These are phyloP conservation scores for Cercospora zeae-maydis DNA, from an alignment of 2,329 filamentous ascomycete genomes.

Conservation along the genomic window DNA sequence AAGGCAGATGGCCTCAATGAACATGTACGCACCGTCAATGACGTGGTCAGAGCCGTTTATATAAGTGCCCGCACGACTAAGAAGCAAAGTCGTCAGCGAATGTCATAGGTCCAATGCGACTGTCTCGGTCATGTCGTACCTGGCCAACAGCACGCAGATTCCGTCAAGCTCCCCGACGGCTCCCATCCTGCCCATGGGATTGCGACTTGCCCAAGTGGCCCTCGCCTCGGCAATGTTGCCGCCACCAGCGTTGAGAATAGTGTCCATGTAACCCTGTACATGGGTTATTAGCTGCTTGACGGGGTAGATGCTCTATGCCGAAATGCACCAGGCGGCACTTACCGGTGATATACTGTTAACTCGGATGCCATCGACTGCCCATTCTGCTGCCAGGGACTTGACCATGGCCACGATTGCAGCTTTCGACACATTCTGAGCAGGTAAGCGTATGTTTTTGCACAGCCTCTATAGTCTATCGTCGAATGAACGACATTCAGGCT, in stretches of 20 bases:
- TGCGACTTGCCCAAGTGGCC: conserved; percentile 34
- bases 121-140: background rate
- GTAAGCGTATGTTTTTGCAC: background rate
- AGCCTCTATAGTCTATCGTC: background rate
- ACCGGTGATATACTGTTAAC: conserved; percentile 69
- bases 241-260: conserved; percentile 58
- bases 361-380: conserved; percentile 66
- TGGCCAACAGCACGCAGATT: conserved; percentile 36
- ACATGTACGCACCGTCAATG: conserved; percentile 30
- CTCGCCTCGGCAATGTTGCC: conserved; percentile 37
- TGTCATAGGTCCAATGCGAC: background rate
- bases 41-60: conserved; percentile 40
- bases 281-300: conserved; percentile 55
- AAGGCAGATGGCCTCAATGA: background rate
- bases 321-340: conserved; percentile 48
- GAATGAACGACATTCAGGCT: no score
- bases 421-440: conserved; percentile 60
- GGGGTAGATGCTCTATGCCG: background rate
- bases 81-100: conserved; percentile 3
- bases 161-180: conserved; percentile 39
- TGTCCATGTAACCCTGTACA: conserved; percentile 74
- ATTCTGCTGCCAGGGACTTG: conserved; percentile 66
- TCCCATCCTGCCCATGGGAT: conserved; percentile 42
- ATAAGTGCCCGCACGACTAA: conserved; percentile 36
- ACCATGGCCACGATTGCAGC: conserved; percentile 62